These are phyloP conservation scores for Ogataea trehaloabstinens DNA, from an alignment of 805 yeast genomes.

Conservation along the genomic window DNA sequence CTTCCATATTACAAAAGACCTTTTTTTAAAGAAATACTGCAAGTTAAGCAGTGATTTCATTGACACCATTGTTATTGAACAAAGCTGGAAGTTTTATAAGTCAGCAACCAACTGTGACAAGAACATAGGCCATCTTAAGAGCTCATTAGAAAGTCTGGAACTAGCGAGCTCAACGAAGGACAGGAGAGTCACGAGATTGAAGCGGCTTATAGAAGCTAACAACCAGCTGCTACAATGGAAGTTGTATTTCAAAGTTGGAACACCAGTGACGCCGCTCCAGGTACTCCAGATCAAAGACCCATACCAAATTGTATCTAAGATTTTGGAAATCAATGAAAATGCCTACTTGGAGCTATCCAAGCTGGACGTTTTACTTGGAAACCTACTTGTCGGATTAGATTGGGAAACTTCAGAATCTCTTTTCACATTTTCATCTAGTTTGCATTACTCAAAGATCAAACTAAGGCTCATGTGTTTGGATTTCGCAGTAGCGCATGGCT, in stretches of 20 bases:
- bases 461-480: slow-evolving; percentile 53
- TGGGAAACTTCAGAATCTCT: neutral
- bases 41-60: slow-evolving; percentile 12
- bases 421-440: neutral
- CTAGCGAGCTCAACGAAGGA: slow-evolving; percentile 11
- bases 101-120: slow-evolving; percentile 30
- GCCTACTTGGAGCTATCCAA: slow-evolving; percentile 46
- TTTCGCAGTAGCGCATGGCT: slow-evolving; percentile 63
- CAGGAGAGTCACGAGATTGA: slow-evolving; percentile 6
- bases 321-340: slow-evolving; percentile 53
- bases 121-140: slow-evolving; percentile 26
- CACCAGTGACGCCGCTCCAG: slow-evolving; percentile 30
- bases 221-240: slow-evolving; percentile 26
- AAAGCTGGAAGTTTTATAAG: slow-evolving; percentile 29
- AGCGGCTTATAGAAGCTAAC: slow-evolving; percentile 22
- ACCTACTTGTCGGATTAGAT: slow-evolving; percentile 40
- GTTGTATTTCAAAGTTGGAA: slow-evolving; percentile 27
- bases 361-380: slow-evolving; percentile 39
- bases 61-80: slow-evolving; percentile 9
- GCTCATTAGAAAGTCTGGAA: slow-evolving; percentile 18
- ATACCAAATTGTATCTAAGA: slow-evolving; percentile 21
- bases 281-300: slow-evolving; percentile 26
- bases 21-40: slow-evolving; percentile 21
- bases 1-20: slow-evolving; percentile 16
- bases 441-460: slow-evolving; percentile 28